Evolutionary conservation across 371 early-diverging fungal species (phyloP).

Genomic region (Ecytonucleospora hepatopenaei): DNA sequence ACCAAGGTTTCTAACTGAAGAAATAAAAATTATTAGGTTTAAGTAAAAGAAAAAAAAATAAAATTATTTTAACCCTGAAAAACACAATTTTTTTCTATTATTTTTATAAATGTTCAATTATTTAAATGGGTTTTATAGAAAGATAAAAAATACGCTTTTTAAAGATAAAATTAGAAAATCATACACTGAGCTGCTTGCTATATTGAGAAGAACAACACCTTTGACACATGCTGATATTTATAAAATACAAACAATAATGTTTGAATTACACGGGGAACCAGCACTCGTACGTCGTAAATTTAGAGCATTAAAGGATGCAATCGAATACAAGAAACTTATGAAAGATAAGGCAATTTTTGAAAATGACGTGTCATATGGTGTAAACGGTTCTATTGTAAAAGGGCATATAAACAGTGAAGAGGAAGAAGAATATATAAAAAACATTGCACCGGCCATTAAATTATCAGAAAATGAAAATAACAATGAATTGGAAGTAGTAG

Average conservation of each 20-base stretch:
- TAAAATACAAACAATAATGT: conserved; percentile 5
- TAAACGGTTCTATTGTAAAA: conserved; percentile 1
- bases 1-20: no score
- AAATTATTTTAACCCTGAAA: no score
- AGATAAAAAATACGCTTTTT: neutral
- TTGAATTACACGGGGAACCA: neutral
- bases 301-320: neutral
- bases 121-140: conserved; percentile 3
- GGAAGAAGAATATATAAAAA: conserved; percentile 23
- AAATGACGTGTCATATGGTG: conserved; percentile 18
- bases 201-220: conserved; percentile 16
- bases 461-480: conserved; percentile 17
- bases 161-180: neutral
- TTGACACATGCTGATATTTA: conserved; percentile 6
- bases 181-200: conserved; percentile 8
- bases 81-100: no score
- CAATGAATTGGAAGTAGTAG: conserved; percentile 1
- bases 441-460: no score
- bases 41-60: no score
- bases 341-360: neutral
- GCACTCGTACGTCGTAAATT: neutral
- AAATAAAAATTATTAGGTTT: no score
- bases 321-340: neutral
- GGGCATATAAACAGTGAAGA: conserved; percentile 29
- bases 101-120: conserved; percentile 5